phyloP scores from a whole-genome alignment of 805 yeast genomes.

The Naumovozyma dairenensis region DNA sequence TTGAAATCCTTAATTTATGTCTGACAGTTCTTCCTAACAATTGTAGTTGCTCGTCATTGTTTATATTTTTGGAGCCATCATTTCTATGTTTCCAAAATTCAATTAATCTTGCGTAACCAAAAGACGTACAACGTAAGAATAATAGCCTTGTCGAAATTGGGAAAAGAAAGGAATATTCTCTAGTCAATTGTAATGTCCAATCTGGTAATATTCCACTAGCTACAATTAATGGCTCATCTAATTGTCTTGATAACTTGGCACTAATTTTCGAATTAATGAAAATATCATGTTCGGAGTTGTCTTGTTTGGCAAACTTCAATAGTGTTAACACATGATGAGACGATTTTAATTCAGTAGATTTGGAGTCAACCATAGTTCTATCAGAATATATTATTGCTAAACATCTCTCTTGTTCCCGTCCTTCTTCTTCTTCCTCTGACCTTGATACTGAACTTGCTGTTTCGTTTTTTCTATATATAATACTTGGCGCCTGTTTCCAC shows the following conservation, averaged over 20 bases:
- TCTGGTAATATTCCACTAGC: slow-evolving; percentile 79
- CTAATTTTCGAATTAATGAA: slow-evolving; percentile 75
- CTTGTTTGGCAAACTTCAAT: slow-evolving; percentile 37
- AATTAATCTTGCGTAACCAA: slow-evolving; percentile 78
- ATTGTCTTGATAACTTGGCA: slow-evolving; percentile 75
- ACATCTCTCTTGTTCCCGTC: slow-evolving; percentile 14
- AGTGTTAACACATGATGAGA: slow-evolving; percentile 35
- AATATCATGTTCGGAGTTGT: slow-evolving; percentile 14
- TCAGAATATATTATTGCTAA: slow-evolving; percentile 22
- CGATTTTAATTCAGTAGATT: slow-evolving; percentile 4
- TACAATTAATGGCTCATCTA: slow-evolving; percentile 82
- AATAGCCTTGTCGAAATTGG: slow-evolving; percentile 74
- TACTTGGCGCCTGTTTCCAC: slow-evolving; percentile 49
- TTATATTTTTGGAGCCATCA: slow-evolving; percentile 29
- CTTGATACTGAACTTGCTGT: slow-evolving; percentile 17
- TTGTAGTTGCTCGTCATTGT: slow-evolving; percentile 19
- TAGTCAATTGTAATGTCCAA: slow-evolving; percentile 72
- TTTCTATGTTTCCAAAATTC: slow-evolving; percentile 61
- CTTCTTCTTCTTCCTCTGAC: slow-evolving; percentile 22
- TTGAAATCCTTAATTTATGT: slow-evolving; percentile 68
- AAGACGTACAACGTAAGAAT: slow-evolving; percentile 78
- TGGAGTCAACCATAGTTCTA: slow-evolving; percentile 1
- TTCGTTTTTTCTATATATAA: slow-evolving; percentile 37
- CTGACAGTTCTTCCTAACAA: slow-evolving; percentile 68
- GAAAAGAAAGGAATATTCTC: slow-evolving; percentile 68